Evolutionary conservation across 305 asterid species (phyloP).

Genomic region (Ajuga reptans): DNA sequence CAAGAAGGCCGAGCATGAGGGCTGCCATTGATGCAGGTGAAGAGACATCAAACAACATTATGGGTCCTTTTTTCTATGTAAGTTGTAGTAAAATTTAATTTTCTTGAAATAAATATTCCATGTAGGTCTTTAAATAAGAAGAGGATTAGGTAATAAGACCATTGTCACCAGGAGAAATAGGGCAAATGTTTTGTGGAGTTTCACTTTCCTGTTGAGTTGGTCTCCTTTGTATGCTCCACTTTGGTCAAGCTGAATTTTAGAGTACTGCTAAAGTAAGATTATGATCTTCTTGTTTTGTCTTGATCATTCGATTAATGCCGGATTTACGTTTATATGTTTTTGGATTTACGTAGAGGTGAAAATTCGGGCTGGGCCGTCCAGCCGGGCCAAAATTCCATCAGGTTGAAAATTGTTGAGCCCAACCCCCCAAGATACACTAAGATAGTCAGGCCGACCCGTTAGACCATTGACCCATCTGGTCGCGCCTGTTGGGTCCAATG

Average conservation of each 20-base stretch:
- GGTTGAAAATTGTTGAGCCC: too few relatives aligned
- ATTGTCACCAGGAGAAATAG: slow-evolving; percentile 18
- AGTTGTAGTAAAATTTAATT: neutral
- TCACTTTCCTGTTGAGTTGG: slow-evolving; percentile 21
- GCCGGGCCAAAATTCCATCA: too few relatives aligned
- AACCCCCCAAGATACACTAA: too few relatives aligned
- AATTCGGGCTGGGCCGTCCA: too few relatives aligned
- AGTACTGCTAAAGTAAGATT: slow-evolving; percentile 47
- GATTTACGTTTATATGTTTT: neutral
- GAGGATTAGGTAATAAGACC: slow-evolving; percentile 30
- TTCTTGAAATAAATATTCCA: neutral
- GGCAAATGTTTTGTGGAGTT: slow-evolving; percentile 14
- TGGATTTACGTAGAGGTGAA: neutral
- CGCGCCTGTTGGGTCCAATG: too few relatives aligned
- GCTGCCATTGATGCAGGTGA: slow-evolving; percentile 23
- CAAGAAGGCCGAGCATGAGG: slow-evolving; percentile 24
- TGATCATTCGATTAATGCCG: neutral
- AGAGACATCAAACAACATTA: slow-evolving; percentile 12
- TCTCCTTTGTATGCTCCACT: slow-evolving; percentile 15
- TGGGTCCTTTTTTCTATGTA: neutral
- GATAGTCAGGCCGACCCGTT: too few relatives aligned
- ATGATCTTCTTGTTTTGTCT: neutral
- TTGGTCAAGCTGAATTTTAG: slow-evolving; percentile 56
- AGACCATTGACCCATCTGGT: too few relatives aligned
- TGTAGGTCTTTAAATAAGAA: slow-evolving; percentile 27